Conservation (phyloP, 176 grass and related monocot species). For the Cenchrus purpureus region DNA sequence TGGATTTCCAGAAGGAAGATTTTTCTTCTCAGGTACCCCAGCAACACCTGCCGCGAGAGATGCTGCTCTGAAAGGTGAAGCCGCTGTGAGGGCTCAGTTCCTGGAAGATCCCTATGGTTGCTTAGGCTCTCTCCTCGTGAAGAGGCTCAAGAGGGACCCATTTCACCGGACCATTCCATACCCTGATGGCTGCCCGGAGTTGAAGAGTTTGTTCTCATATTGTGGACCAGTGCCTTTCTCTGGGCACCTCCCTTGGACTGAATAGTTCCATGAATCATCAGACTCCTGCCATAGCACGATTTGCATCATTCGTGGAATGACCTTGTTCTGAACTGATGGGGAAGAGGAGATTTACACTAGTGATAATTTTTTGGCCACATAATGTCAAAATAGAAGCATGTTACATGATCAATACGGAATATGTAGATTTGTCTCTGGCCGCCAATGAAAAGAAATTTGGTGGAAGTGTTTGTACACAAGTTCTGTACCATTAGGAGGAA, state of each 20-base stretch:
- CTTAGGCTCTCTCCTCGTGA: slow-evolving; percentile 69
- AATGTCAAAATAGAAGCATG: background rate
- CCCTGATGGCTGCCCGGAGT: slow-evolving; percentile 34
- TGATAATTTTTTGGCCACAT: background rate
- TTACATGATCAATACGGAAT: background rate
- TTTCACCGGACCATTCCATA: slow-evolving; percentile 85
- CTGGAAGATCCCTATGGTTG: slow-evolving; percentile 94
- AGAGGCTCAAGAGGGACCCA: slow-evolving; percentile 88
- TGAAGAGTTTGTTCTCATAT: background rate
- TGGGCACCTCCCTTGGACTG: slow-evolving; percentile 77
- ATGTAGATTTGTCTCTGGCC: background rate
- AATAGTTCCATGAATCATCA: slow-evolving; percentile 15
- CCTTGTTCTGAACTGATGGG: slow-evolving; percentile 21
- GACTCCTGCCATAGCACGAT: slow-evolving; percentile 6
- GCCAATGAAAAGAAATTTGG: too few relatives aligned
- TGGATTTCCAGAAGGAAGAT: slow-evolving; percentile 79
- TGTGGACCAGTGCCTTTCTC: slow-evolving; percentile 65
- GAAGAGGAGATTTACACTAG: slow-evolving; percentile 16
- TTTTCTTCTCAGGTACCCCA: slow-evolving; percentile 81
- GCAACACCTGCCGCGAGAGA: slow-evolving; percentile 62
- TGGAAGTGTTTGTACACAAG: too few relatives aligned
- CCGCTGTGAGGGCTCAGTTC: slow-evolving; percentile 70
- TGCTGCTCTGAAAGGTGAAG: slow-evolving; percentile 79
- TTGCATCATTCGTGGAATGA: slow-evolving; percentile 14
- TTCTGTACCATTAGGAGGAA: too few relatives aligned